Evolutionary conservation across 495 filamentous ascomycete species (phyloP).

Genomic region (Stereocaulon alpinum): DNA sequence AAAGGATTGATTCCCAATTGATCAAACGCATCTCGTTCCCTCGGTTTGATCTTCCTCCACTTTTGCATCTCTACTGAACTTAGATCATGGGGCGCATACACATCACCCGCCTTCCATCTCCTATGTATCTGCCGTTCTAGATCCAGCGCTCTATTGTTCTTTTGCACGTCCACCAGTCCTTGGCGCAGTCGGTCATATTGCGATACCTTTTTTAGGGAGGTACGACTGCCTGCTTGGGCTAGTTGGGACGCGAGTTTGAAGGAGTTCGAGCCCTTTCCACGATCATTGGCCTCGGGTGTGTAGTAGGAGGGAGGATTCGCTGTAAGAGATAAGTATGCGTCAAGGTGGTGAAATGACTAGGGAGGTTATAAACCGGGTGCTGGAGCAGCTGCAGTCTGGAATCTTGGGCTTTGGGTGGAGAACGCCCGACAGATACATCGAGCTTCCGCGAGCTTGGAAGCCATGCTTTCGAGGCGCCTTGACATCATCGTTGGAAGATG

Average conservation of each 20-base stretch:
- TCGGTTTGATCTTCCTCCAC: constrained; percentile 43
- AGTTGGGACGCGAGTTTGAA: not conserved
- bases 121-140: constrained; percentile 37
- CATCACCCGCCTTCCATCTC: constrained; percentile 59
- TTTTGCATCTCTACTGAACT: constrained; percentile 61
- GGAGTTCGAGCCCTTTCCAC: not conserved
- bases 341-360: constrained; percentile 3
- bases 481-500: not conserved
- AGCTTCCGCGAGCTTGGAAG: not conserved
- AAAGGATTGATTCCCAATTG: constrained; percentile 69
- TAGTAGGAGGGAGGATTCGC: not conserved
- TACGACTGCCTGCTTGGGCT: not conserved
- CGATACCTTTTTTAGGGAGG: constrained; percentile 10
- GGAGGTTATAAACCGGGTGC: constrained; percentile 16
- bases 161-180: constrained; percentile 15
- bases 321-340: not conserved
- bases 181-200: not conserved
- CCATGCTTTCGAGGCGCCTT: not conserved
- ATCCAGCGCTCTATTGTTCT: constrained; percentile 7
- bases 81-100: constrained; percentile 87
- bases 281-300: not conserved
- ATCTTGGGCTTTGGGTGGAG: not conserved
- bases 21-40: constrained; percentile 60
- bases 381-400: not conserved
- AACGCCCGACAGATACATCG: constrained; percentile 3